phyloP scores from a whole-genome alignment of 257 asterid species.

The Ballota nigra region DNA sequence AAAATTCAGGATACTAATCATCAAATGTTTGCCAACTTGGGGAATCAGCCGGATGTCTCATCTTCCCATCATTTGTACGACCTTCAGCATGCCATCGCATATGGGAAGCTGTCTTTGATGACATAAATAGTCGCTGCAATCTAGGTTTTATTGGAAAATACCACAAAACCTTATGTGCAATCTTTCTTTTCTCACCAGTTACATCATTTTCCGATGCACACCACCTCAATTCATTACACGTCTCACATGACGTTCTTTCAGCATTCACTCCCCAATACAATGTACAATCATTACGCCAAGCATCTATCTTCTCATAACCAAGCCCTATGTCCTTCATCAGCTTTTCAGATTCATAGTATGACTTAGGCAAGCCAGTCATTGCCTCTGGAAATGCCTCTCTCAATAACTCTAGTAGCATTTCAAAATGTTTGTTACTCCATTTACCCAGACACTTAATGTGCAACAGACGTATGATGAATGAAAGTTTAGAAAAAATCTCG shows the following conservation, averaged over 20 bases:
- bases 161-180: slow-evolving; percentile 5
- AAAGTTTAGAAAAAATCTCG: slow-evolving; percentile 8
- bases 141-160: slow-evolving; percentile 12
- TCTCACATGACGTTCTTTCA: background rate
- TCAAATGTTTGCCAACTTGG: background rate
- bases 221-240: slow-evolving; percentile 2
- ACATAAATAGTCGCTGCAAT: slow-evolving; percentile 5
- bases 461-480: slow-evolving; percentile 11
- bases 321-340: slow-evolving; percentile 6
- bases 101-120: slow-evolving; percentile 10
- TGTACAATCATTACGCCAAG: background rate
- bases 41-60: slow-evolving; percentile 13
- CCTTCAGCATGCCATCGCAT: slow-evolving; percentile 5
- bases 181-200: slow-evolving; percentile 8
- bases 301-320: slow-evolving; percentile 18
- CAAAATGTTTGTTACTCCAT: background rate
- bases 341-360: slow-evolving; percentile 1
- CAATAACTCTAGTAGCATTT: background rate
- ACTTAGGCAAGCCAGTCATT: background rate
- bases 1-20: background rate
- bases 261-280: background rate
- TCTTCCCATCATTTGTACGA: slow-evolving; percentile 6
- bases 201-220: background rate
- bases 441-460: background rate
- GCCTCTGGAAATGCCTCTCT: slow-evolving; percentile 12